Percentiles rank a stretch among this genome's conserved stretches.
Conservation (phyloP, 441 rosid species). For the Arabidopsis lyrata region DNA sequence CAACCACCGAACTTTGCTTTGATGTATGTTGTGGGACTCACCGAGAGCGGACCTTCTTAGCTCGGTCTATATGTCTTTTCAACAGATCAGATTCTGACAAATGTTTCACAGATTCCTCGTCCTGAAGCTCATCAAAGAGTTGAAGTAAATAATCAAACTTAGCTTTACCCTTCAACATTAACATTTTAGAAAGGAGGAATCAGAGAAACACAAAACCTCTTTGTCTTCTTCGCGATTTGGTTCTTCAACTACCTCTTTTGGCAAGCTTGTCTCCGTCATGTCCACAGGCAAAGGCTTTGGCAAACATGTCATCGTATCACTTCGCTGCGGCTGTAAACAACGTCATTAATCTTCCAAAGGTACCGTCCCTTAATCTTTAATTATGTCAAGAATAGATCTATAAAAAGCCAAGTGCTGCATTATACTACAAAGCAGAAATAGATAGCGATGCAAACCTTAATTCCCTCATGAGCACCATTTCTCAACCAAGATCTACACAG, state of each 20-base stretch:
- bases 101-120: conserved; percentile 59
- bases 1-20: conserved; percentile 17
- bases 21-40: conserved; percentile 44
- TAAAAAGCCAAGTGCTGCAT: not conserved
- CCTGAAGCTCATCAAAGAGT: conserved; percentile 47
- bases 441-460: conserved; percentile 57
- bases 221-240: conserved; percentile 50
- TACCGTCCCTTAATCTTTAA: not conserved
- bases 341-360: conserved; percentile 1
- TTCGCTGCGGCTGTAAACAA: conserved; percentile 62
- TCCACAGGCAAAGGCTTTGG: conserved; percentile 79
- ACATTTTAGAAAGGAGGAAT: not conserved
- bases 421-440: conserved; percentile 1
- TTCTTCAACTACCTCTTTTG: conserved; percentile 50
- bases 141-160: not conserved
- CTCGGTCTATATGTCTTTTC: conserved; percentile 71
- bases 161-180: conserved; percentile 3
- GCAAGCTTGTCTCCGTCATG: conserved; percentile 47
- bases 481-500: conserved; percentile 94
- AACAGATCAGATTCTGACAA: conserved; percentile 73
- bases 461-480: conserved; percentile 79
- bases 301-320: conserved; percentile 62
- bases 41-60: conserved; percentile 82
- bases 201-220: conserved; percentile 55
- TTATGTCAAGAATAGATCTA: not conserved